Percentiles rank a stretch among this genome's conserved stretches.
phyloP scores from a whole-genome alignment of 805 yeast genomes.

The Suhomyces pyralidae region DNA sequence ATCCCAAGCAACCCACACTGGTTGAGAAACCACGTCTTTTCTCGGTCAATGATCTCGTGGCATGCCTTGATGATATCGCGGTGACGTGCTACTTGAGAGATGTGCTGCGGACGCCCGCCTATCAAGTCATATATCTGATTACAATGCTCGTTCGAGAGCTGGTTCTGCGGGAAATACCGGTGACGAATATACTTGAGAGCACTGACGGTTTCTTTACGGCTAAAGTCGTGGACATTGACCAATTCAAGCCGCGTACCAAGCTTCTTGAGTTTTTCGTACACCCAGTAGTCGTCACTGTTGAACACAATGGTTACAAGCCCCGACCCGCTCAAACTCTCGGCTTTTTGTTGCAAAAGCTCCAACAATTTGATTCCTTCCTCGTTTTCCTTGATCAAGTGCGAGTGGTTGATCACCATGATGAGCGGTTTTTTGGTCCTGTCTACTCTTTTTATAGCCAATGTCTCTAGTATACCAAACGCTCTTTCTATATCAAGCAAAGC shows the following conservation, averaged over 20 bases:
- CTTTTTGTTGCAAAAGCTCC: conserved; percentile 78
- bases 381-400: conserved; percentile 73
- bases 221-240: conserved; percentile 63
- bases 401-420: conserved; percentile 66
- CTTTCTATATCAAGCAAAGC: conserved; percentile 79
- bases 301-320: conserved; percentile 69
- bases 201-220: conserved; percentile 50
- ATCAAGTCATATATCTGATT: conserved; percentile 61
- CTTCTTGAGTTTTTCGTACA: conserved; percentile 69
- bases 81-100: conserved; percentile 66
- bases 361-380: conserved; percentile 69
- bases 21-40: conserved; percentile 81
- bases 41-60: conserved; percentile 69
- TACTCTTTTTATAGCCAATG: conserved; percentile 57
- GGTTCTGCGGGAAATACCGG: conserved; percentile 26
- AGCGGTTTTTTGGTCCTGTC: conserved; percentile 50
- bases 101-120: conserved; percentile 84
- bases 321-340: conserved; percentile 72
- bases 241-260: conserved; percentile 74
- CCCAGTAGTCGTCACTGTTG: conserved; percentile 85
- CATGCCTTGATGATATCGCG: conserved; percentile 56
- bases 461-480: conserved; percentile 73
- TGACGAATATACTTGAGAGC: conserved; percentile 54
- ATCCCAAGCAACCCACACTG: conserved; percentile 77
- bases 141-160: conserved; percentile 35